phyloP scores from a whole-genome alignment of 305 asterid genomes.

The Fraxinus platypoda region DNA sequence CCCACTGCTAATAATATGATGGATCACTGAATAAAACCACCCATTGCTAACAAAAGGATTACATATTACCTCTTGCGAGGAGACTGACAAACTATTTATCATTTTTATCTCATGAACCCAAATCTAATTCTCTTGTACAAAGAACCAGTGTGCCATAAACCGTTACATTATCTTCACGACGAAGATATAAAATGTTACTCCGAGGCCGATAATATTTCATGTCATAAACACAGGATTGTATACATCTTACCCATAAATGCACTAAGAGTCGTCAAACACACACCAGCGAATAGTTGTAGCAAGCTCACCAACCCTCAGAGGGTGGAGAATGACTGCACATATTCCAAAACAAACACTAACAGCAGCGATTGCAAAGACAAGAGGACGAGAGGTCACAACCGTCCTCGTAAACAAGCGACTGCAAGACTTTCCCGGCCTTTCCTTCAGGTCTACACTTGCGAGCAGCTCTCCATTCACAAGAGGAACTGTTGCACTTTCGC shows the following conservation, averaged over 20 bases:
- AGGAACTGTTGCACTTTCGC: conserved; percentile 36
- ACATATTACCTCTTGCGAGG: not conserved
- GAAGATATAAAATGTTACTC: not conserved
- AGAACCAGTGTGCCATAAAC: not conserved
- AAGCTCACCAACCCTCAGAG: conserved; percentile 45
- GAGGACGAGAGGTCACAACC: conserved; percentile 41
- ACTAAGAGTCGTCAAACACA: conserved; percentile 42
- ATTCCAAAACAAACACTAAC: conserved; percentile 65
- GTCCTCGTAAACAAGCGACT: conserved; percentile 27
- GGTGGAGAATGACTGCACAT: conserved; percentile 68
- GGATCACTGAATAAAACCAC: too few relatives aligned
- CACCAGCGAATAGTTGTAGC: conserved; percentile 68
- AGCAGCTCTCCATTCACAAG: conserved; percentile 44
- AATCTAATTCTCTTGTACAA: not conserved
- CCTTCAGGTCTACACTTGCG: conserved; percentile 33
- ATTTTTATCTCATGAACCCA: not conserved
- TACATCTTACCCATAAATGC: not conserved
- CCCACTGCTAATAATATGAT: too few relatives aligned
- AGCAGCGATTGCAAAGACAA: conserved; percentile 33
- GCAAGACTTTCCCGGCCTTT: conserved; percentile 38
- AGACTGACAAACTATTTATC: not conserved
- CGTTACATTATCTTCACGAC: not conserved
- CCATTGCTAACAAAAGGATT: not conserved
- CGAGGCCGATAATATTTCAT: not conserved
- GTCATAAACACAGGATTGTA: not conserved